phyloP scores from a whole-genome alignment of 176 grass and related monocot species.

The Triticum aestivum region IWGSC_CS_RefSeq_v2.1 NC_057799.1:518541096-518541595 shows the following conservation, averaged over 20 bases:
- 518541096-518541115: slow-evolving; percentile 34
- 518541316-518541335: slow-evolving; percentile 12
- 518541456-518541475: slow-evolving; percentile 17
- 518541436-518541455: background rate
- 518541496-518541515: slow-evolving; percentile 72
- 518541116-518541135: slow-evolving; percentile 64
- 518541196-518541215: slow-evolving; percentile 99
- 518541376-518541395: background rate
- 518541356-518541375: slow-evolving; percentile 1
- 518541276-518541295: slow-evolving; percentile 53
- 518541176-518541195: slow-evolving; percentile 84
- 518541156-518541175: slow-evolving; percentile 76
- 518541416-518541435: background rate
- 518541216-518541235: slow-evolving; percentile 93
- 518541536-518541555: slow-evolving; percentile 97
- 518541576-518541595: background rate
- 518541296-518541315: slow-evolving; percentile 3
- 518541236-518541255: slow-evolving; percentile 98
- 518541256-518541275: slow-evolving; percentile 83
- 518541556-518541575: slow-evolving; percentile 55
- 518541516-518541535: slow-evolving; percentile 91
- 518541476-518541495: slow-evolving; percentile 57
- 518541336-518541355: background rate
- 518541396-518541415: background rate
- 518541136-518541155: slow-evolving; percentile 78